Evolutionary conservation across 2,329 filamentous ascomycete species (phyloP).

Genomic region (Trichophaea hybrida): DNA sequence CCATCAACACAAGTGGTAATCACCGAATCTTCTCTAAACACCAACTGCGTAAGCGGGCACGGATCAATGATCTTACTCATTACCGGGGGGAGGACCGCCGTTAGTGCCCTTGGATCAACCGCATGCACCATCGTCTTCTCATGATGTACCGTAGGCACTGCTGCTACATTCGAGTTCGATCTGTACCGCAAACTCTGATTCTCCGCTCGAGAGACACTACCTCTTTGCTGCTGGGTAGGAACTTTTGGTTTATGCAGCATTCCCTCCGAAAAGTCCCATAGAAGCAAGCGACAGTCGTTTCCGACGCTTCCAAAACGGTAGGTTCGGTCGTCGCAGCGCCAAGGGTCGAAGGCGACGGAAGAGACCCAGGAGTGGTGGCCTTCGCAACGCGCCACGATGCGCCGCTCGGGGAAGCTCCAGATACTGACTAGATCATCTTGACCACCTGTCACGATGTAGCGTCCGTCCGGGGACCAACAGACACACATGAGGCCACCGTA

Average conservation of each 20-base stretch:
- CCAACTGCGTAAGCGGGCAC: slow-evolving; percentile 77
- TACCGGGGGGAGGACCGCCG: slow-evolving; percentile 77
- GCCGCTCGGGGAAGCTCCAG: slow-evolving; percentile 74
- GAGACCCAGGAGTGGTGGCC: slow-evolving; percentile 95
- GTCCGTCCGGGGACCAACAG: slow-evolving; percentile 93
- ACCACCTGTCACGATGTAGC: slow-evolving; percentile 87
- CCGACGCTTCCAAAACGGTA: slow-evolving; percentile 95
- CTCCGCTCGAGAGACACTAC: slow-evolving; percentile 38
- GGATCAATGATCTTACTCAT: slow-evolving; percentile 75
- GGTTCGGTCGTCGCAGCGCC: slow-evolving; percentile 88
- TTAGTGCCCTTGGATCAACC: slow-evolving; percentile 71
- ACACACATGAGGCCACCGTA: slow-evolving; percentile 88
- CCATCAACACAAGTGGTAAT: slow-evolving; percentile 60
- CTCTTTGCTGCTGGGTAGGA: neutral
- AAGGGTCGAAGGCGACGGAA: slow-evolving; percentile 84
- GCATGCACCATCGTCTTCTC: slow-evolving; percentile 49
- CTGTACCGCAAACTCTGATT: slow-evolving; percentile 45
- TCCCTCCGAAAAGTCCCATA: slow-evolving; percentile 96
- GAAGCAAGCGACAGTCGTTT: slow-evolving; percentile 73
- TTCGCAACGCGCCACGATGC: slow-evolving; percentile 79
- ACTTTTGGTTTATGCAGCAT: slow-evolving; percentile 88
- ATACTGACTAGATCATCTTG: slow-evolving; percentile 95
- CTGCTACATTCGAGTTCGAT: slow-evolving; percentile 54
- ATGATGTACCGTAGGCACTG: slow-evolving; percentile 15
- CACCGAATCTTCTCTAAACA: slow-evolving; percentile 87